Base-by-base conservation (phyloP, 768 basidiomycete genomes). In the Pleurotus giganteus region DNA sequence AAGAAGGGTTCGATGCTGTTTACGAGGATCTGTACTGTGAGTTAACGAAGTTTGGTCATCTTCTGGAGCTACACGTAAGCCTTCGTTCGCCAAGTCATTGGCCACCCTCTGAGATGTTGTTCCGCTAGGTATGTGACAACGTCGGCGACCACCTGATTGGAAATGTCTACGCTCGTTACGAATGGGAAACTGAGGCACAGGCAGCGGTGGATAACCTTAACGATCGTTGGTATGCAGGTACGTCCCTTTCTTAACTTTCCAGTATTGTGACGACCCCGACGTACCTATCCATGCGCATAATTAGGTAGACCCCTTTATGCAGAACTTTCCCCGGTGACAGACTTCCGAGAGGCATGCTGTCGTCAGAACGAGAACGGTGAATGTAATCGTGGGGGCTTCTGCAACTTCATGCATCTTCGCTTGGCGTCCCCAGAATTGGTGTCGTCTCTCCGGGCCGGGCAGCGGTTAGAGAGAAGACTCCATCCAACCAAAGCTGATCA, bases 111-210 rank as follows among this genome's bases (percentile, higher is more conserved):
- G n/a, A 57, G 53, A 46, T 53, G 31, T 52, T 39, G 54, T 52
- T 36, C 24, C 26, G 27, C 6, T 39, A 91, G 89, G 89, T 99
- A 11, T 99, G 96, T 66, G 96, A 99, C 74, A 99, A 99, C 66
- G 95, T 99, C 29, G 97, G 97, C n/a, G 97, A 98, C 67, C 96
- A 99, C 67, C 78, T 98, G 23, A 92, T 96, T 64, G 95, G 95
- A 21, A 97, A 98, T 63, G 96, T 99, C 2, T 99, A 99, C 66
- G 96, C 95, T 3, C 85, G 96, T 21, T 99, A 91, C 65, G 96
- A 99, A 65, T 97, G 94, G 94, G 96, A 99, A 72, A 94, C 94
- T 0, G 96, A 99, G 68, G 96, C 96, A 7, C 89, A 94, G 64
- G 76, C 86, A 27, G 96, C 96, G 2, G 93, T 98, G 4, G 92